phyloP scores from a whole-genome alignment of 345 rosid genomes.

The Lumnitzera littorea region DNA sequence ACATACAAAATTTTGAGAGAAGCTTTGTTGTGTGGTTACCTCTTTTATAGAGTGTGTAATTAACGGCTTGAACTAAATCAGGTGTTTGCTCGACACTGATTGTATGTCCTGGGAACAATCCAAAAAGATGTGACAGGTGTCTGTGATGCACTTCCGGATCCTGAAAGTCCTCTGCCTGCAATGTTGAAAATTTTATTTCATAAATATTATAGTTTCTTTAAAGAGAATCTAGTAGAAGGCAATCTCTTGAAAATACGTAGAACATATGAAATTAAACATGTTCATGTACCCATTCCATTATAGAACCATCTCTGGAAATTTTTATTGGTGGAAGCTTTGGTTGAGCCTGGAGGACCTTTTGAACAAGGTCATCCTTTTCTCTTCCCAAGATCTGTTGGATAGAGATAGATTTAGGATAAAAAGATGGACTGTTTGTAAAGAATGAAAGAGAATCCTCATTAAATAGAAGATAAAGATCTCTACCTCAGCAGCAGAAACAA shows the following conservation, averaged over 20 bases:
- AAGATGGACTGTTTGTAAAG: not conserved
- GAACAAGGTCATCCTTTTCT: slow-evolving; percentile 44
- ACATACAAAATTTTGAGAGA: not conserved
- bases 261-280: not conserved
- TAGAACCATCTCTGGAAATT: slow-evolving; percentile 77
- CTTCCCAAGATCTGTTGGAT: slow-evolving; percentile 62
- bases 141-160: slow-evolving; percentile 84
- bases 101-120: slow-evolving; percentile 89
- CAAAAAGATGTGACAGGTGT: slow-evolving; percentile 88
- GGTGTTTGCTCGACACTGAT: slow-evolving; percentile 61
- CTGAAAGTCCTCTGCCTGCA: slow-evolving; percentile 71
- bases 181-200: not conserved
- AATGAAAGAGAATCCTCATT: not conserved
- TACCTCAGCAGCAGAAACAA: slow-evolving; percentile 85
- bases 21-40: slow-evolving; percentile 28
- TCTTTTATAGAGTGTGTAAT: slow-evolving; percentile 57
- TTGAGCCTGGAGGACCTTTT: slow-evolving; percentile 51
- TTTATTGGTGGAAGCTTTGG: slow-evolving; percentile 67
- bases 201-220: not conserved
- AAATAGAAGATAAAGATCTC: slow-evolving; percentile 2
- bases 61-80: slow-evolving; percentile 78
- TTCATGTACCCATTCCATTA: slow-evolving; percentile 84
- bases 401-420: slow-evolving; percentile 8
- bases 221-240: too few relatives aligned
- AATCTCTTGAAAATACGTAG: not conserved